Percentiles rank a stretch among this genome's conserved stretches.
Conservation (phyloP, 192 early-diverging fungal species). For the Coemansia sp. region DNA sequence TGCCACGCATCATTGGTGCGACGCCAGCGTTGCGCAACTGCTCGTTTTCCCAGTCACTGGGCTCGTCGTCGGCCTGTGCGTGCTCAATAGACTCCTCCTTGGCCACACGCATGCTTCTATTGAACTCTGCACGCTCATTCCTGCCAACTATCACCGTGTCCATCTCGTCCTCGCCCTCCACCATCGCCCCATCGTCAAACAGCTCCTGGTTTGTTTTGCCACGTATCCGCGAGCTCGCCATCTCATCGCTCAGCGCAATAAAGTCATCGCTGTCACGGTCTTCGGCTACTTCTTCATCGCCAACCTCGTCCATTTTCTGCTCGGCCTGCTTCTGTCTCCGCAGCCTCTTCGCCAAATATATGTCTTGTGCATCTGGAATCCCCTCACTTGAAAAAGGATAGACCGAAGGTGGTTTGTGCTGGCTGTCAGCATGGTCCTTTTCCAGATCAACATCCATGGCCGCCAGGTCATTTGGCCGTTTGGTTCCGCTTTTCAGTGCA, state of each 20-base stretch:
- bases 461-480: neutral
- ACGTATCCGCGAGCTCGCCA: slow-evolving; percentile 12
- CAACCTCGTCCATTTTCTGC: slow-evolving; percentile 8
- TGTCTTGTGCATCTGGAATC: slow-evolving; percentile 44
- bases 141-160: slow-evolving; percentile 37
- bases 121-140: slow-evolving; percentile 30
- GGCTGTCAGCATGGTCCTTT: neutral
- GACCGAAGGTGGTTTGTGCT: neutral
- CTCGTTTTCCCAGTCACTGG: slow-evolving; percentile 49
- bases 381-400: slow-evolving; percentile 45
- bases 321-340: slow-evolving; percentile 43
- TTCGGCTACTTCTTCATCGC: slow-evolving; percentile 2
- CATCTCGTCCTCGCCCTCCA: slow-evolving; percentile 39
- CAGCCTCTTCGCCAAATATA: slow-evolving; percentile 45
- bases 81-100: slow-evolving; percentile 36
- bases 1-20: neutral
- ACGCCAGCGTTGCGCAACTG: slow-evolving; percentile 49
- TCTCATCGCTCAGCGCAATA: slow-evolving; percentile 26
- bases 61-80: slow-evolving; percentile 31
- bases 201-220: neutral
- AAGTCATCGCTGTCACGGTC: slow-evolving; percentile 19
- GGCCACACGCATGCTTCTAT: slow-evolving; percentile 13
- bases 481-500: slow-evolving; percentile 13
- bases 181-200: slow-evolving; percentile 5
- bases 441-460: slow-evolving; percentile 7